Evolutionary conservation across 2,329 filamentous ascomycete genomes (phyloP).

Genomic region (Fusarium vanettenii): DNA sequence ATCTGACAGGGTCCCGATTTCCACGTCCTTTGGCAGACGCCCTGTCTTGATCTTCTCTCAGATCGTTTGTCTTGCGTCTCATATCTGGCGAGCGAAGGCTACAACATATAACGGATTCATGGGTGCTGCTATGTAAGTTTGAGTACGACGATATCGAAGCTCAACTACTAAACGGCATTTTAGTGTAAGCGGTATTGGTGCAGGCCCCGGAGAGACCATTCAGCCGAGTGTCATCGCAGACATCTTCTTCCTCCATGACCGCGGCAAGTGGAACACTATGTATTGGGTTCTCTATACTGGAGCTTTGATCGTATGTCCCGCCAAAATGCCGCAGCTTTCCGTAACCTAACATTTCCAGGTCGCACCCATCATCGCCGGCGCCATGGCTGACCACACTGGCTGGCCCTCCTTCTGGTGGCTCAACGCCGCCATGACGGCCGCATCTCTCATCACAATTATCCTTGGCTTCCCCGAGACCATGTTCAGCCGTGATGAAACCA

Average conservation of each 20-base stretch:
- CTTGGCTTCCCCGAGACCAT: not conserved
- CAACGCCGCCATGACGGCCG: not conserved
- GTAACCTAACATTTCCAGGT: not conserved
- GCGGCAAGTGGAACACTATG: conserved; percentile 30
- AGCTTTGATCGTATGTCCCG: conserved; percentile 5
- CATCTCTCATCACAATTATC: not conserved
- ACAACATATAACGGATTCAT: conserved; percentile 9
- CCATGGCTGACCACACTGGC: not conserved
- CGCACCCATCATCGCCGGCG: not conserved
- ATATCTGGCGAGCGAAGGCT: conserved; percentile 17
- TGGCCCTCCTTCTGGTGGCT: not conserved
- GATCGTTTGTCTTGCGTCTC: conserved; percentile 9
- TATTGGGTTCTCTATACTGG: conserved; percentile 31
- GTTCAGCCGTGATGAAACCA: not conserved
- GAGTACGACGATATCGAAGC: not conserved
- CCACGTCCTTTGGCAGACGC: not conserved
- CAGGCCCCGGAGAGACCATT: conserved; percentile 22
- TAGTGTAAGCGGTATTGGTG: conserved; percentile 17
- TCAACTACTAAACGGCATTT: not conserved
- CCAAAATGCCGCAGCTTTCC: too few relatives aligned
- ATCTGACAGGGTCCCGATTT: not conserved
- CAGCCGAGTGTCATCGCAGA: conserved; percentile 32
- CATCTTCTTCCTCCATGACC: conserved; percentile 32
- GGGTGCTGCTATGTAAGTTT: conserved; percentile 10
- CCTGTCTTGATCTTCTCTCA: conserved; percentile 11